Percentiles rank a stretch among this genome's conserved stretches.
These are phyloP conservation scores for Simplicillium sp. DNA, from an alignment of 2,329 filamentous ascomycete species.

Conservation along the genomic window DNA sequence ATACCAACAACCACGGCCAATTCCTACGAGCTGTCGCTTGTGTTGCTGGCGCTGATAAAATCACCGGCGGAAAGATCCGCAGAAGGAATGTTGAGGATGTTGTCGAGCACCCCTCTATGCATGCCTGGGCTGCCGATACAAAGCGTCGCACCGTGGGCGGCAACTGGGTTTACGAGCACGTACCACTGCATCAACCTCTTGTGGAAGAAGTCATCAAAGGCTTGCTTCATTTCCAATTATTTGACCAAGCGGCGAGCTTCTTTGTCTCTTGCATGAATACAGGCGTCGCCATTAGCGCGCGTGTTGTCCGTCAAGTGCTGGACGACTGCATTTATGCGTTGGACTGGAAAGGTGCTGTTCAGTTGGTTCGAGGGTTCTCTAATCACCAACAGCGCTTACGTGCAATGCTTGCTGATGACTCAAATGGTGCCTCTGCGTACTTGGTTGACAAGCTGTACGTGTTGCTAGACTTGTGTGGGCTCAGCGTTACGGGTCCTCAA, in stretches of 20 bases:
- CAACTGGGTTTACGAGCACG: slow-evolving; percentile 29
- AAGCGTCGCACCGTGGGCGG: slow-evolving; percentile 16
- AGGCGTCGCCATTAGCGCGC: slow-evolving; percentile 19
- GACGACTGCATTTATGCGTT: slow-evolving; percentile 30
- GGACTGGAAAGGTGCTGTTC: slow-evolving; percentile 27
- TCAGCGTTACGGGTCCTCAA: slow-evolving; percentile 7
- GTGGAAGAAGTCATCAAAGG: slow-evolving; percentile 37
- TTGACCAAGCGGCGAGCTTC: slow-evolving; percentile 32
- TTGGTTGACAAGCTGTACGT: slow-evolving; percentile 21
- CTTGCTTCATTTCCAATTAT: slow-evolving; percentile 35
- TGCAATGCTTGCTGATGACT: slow-evolving; percentile 11
- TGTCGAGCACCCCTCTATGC: slow-evolving; percentile 13
- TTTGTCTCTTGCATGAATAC: slow-evolving; percentile 28
- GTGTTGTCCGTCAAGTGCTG: slow-evolving; percentile 25
- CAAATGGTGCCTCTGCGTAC: slow-evolving; percentile 12
- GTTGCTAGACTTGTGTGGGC: slow-evolving; percentile 26
- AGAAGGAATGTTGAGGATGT: slow-evolving; percentile 23
- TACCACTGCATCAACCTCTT: slow-evolving; percentile 25
- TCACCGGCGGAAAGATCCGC: slow-evolving; percentile 27
- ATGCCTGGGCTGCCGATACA: slow-evolving; percentile 17
- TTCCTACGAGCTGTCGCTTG: slow-evolving; percentile 36
- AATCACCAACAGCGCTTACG: slow-evolving; percentile 15
- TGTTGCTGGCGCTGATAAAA: slow-evolving; percentile 31
- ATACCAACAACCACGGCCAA: slow-evolving; percentile 26
- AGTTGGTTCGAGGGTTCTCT: slow-evolving; percentile 19